Conservation (phyloP, 306 rosid species). For the Lablab purpureus region DNA sequence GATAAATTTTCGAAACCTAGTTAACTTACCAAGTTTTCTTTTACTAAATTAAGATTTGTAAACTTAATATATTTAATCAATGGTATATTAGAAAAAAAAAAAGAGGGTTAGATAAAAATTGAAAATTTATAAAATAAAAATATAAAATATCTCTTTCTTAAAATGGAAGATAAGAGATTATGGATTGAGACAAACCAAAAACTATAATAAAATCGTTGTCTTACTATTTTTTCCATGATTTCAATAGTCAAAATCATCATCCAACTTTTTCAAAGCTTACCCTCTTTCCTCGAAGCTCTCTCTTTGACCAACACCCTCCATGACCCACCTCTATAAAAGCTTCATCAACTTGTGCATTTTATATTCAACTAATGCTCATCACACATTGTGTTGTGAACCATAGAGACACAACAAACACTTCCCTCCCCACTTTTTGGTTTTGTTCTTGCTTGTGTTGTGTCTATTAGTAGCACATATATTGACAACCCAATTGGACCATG, state of each 20-base stretch:
- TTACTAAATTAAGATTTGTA: too few relatives aligned
- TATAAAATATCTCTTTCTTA: too few relatives aligned
- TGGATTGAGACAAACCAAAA: too few relatives aligned
- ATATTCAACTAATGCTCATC: neutral
- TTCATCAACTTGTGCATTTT: conserved; percentile 30
- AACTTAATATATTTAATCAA: too few relatives aligned
- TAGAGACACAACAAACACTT: neutral
- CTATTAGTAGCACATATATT: neutral
- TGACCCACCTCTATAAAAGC: conserved; percentile 45
- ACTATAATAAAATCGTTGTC: neutral
- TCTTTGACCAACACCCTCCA: conserved; percentile 41
- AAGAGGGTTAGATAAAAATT: too few relatives aligned
- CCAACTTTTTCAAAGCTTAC: conserved; percentile 25
- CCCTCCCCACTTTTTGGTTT: neutral
- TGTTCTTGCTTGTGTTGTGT: neutral
- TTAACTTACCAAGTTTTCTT: too few relatives aligned
- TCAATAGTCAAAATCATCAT: conserved; percentile 29
- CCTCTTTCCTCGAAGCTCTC: conserved; percentile 56
- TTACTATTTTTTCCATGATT: conserved; percentile 26
- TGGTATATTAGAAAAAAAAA: too few relatives aligned
- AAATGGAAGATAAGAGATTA: too few relatives aligned
- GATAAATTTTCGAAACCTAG: too few relatives aligned
- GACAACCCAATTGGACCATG: conserved; percentile 24
- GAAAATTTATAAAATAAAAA: too few relatives aligned
- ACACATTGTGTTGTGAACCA: neutral